Evolutionary conservation across 768 basidiomycete genomes (phyloP), one percentile per base, ranked within the genome.

Genomic region (Pisolithus orientalis): DNA sequence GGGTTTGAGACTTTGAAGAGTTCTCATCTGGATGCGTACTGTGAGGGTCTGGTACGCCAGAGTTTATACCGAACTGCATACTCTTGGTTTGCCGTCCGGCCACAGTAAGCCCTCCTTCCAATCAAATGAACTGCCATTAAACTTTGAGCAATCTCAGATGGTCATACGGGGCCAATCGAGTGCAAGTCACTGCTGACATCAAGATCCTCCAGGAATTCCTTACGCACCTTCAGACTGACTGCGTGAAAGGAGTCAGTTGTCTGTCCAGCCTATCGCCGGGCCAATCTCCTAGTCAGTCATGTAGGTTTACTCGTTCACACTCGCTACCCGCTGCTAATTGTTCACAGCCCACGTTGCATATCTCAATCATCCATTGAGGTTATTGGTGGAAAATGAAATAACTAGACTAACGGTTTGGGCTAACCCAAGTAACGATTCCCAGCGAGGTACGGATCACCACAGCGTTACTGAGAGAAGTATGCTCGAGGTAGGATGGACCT

Each of bases 161-260:
- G 94, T 87, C 94, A 4, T 96, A 85, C 65, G 96, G 95, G n/a
- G 88, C 90, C 25, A 91, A 91, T 67, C 84, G 92, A 2, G 83
- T 92, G 5, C 94, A 97, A 69, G 74, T 97, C 17, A 84, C 88
- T 56, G 84, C 89, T 1, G 95, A 98, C 64, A 80, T 94, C 60
- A 91, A 87, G 66, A 76, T 95, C 1, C 70, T 98, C 6, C 82
- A 83, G 16, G 93, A 97, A 61, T 90, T 99, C 62, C 65, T 90
- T 27, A 79, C 80, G 0, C 84, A 85, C 58, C 70, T 97, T 29
- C 84, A 88, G 60, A 75, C 78, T 0, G 95, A 97, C 65, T 69
- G 76, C 0, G 75, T 89, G 39, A 78, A 85, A 49, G 83, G 81
- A 29, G 70, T 75, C 27, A 63, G 72, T 47, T 68, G 76, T 4